A percentile compares a stretch with the other conserved stretches of the same genome.
Conservation (phyloP, 176 grass and related monocot genomes). For the Otatea glauca region DNA sequence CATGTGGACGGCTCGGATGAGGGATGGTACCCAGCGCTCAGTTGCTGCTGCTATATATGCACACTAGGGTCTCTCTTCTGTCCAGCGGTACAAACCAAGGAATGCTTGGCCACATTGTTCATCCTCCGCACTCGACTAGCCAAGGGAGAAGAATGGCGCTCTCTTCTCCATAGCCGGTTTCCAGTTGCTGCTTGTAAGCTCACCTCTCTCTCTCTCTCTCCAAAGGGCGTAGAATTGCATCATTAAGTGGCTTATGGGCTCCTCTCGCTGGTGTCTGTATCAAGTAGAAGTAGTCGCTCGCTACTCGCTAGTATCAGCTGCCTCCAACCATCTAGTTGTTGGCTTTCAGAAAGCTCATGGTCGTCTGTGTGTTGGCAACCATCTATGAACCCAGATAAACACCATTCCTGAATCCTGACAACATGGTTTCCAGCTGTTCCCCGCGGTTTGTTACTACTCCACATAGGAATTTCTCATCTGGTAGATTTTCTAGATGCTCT, state of each 20-base stretch:
- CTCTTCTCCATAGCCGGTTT: neutral
- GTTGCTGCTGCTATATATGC: constrained; percentile 27
- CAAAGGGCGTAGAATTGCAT: neutral
- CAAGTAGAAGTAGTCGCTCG: too few species aligned
- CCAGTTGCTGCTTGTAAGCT: neutral
- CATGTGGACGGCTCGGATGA: constrained; percentile 25
- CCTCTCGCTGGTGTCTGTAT: neutral
- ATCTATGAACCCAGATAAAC: neutral
- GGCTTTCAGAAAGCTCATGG: neutral
- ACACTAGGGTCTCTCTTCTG: neutral
- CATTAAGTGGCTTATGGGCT: neutral
- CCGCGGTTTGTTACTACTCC: neutral
- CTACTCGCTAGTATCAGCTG: too few species aligned
- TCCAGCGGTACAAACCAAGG: neutral
- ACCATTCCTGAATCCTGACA: neutral
- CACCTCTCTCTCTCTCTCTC: neutral
- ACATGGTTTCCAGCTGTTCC: neutral
- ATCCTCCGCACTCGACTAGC: neutral
- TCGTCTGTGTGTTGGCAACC: neutral
- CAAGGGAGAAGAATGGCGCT: neutral
- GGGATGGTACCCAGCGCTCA: neutral
- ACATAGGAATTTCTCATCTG: neutral
- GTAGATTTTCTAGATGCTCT: too few species aligned
- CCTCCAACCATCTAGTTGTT: neutral
- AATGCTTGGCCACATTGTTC: neutral